Evolutionary conservation across 306 rosid genomes (phyloP), one percentile per base, ranked within the genome.

Genomic region (Vicia villosa): DNA sequence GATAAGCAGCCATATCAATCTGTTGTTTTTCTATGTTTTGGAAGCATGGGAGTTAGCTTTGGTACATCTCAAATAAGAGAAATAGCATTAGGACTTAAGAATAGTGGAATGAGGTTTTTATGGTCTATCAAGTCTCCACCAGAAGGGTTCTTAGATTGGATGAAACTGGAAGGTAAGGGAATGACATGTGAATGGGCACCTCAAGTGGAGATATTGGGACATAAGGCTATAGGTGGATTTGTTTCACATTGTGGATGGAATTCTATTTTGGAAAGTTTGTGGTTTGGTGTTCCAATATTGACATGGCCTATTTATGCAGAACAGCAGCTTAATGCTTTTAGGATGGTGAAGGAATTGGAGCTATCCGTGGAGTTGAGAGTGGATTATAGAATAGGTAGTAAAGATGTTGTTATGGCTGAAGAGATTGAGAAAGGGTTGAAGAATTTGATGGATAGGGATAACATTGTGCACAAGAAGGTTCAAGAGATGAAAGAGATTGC

Each of bases 181-280:
- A 60, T 76, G 78, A 10, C 83, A n/a, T 86, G 89, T 54, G 89
- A 64, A 46, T 86, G 91, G 96, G 89, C 84, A 1, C 89, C 89
- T 1, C 91, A 86, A 57, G 78, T 83, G 60, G 89, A 89, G 66
- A 76, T 86, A 43, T 46, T 86, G 62, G 66, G 78, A 0, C 89
- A 89, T 79, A 59, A 58, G 19, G 86, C 86, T 15, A 66, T 75
- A 11, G 81, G 80, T 21, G 88, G 91, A 15, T 89, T 86, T 56
- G 74, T 89, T 6, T 86, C 87, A 2, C 96, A 84, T 34, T 89
- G 89, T 51, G 91, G 96, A 2, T 89, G 96, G 96, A 89, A 86
- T 57, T 89, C 91, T 5, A 36, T 76, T 20, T 40, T 86, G 80
- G 95, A 86, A 73, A 88, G 91, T 69, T 46, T 88, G 75, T 88